Evolutionary conservation across 495 filamentous ascomycete genomes (phyloP).

Genomic region (Aspergillus bridgeri): DNA sequence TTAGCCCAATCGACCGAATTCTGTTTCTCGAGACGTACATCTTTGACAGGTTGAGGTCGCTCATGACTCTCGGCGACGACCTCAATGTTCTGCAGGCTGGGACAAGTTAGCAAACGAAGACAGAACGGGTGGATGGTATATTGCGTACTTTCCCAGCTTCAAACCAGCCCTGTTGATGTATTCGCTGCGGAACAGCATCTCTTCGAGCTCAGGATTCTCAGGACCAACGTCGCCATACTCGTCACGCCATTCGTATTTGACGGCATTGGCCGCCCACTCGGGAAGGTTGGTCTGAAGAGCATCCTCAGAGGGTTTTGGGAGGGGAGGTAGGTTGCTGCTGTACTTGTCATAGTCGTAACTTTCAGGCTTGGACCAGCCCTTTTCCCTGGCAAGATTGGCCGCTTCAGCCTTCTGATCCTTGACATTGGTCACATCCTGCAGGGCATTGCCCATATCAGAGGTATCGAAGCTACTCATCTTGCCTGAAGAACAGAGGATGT

Average conservation of each 20-base stretch:
- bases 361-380: conserved; percentile 52
- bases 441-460: conserved; percentile 23
- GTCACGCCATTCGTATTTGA: conserved; percentile 78
- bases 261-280: conserved; percentile 56
- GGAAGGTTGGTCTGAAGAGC: conserved; percentile 18
- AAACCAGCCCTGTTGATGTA: conserved; percentile 40
- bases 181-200: conserved; percentile 62
- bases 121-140: not conserved
- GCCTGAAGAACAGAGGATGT: not conserved
- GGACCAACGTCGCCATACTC: conserved; percentile 86
- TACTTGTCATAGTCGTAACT: conserved; percentile 55
- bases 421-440: conserved; percentile 35
- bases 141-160: conserved; percentile 36
- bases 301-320: conserved; percentile 22
- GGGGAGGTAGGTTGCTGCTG: conserved; percentile 31
- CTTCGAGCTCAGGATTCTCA: conserved; percentile 60
- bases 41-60: conserved; percentile 26
- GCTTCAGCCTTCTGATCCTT: conserved; percentile 30
- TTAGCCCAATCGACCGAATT: not conserved
- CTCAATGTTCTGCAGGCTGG: conserved; percentile 32
- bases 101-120: not conserved
- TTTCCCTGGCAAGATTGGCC: conserved; percentile 29
- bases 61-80: conserved; percentile 32
- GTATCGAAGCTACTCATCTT: conserved; percentile 23
- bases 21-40: conserved; percentile 23